Conservation (phyloP, 2,329 filamentous ascomycete genomes). For the Trichoderma citrinoviride region DNA sequence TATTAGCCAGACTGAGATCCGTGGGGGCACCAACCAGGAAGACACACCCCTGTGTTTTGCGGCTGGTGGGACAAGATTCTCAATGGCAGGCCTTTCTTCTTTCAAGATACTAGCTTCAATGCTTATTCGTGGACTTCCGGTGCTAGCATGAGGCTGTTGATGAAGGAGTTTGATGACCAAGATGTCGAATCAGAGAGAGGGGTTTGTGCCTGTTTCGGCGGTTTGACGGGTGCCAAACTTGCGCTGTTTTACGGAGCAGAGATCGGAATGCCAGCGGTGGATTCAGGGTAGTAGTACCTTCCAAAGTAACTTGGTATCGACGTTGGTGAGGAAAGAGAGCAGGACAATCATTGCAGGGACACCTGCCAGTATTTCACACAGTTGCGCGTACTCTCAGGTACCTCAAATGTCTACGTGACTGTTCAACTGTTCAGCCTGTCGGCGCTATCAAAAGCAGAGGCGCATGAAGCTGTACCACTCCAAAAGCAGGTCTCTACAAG, state of each 20-base stretch:
- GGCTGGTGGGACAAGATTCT: constrained; percentile 2
- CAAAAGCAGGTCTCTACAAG: neutral
- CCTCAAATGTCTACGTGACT: too few species aligned
- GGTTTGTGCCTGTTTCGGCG: neutral
- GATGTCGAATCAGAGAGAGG: neutral
- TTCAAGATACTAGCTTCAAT: too few species aligned
- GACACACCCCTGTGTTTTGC: neutral
- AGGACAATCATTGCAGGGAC: neutral
- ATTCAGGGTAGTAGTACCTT: too few species aligned
- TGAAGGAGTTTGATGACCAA: neutral
- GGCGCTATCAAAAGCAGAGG: too few species aligned
- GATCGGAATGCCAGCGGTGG: neutral
- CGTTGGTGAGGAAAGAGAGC: neutral
- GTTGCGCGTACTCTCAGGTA: too few species aligned
- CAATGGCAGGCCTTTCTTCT: too few species aligned
- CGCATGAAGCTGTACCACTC: neutral
- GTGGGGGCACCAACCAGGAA: neutral
- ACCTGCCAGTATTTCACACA: too few species aligned
- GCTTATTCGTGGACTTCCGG: too few species aligned
- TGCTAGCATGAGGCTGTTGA: neutral
- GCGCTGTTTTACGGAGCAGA: neutral
- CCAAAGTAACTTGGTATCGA: neutral
- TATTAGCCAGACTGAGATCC: neutral
- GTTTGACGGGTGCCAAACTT: neutral
- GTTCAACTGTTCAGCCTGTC: too few species aligned